Evolutionary conservation across 179 eudicot genomes (phyloP).

Genomic region (Monotropa hypopitys): DNA sequence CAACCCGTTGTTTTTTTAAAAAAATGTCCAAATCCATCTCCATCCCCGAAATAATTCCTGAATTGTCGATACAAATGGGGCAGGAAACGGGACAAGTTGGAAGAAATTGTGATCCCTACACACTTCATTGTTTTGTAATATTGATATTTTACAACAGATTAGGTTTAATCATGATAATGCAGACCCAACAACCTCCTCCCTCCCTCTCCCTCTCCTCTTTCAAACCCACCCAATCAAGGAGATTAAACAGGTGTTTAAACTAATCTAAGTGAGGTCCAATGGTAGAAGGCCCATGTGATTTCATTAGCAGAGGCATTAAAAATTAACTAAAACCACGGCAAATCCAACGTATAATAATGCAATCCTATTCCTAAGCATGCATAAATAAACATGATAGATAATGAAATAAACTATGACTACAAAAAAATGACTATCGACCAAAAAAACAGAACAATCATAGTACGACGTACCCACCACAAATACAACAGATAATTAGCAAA

Average conservation of each 20-base stretch:
- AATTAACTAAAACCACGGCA: slow-evolving; percentile 13
- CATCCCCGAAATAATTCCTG: no score
- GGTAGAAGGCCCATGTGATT: slow-evolving; percentile 32
- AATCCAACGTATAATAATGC: slow-evolving; percentile 24
- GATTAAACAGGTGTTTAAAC: slow-evolving; percentile 16
- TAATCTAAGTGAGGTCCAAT: slow-evolving; percentile 19
- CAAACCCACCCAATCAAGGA: slow-evolving; percentile 3
- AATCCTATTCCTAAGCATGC: slow-evolving; percentile 23
- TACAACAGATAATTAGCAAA: neutral
- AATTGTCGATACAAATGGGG: no score
- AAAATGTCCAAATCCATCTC: no score
- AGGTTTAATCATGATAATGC: neutral
- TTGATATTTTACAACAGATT: no score
- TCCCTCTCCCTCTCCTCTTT: neutral
- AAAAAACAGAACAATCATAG: neutral
- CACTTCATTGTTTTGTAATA: no score
- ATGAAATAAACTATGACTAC: slow-evolving; percentile 1
- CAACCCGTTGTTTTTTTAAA: no score
- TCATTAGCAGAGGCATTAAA: slow-evolving; percentile 26
- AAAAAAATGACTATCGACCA: neutral
- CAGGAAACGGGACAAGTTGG: no score
- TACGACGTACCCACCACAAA: slow-evolving; percentile 13
- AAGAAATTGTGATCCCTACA: no score
- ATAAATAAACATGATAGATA: slow-evolving; percentile 18
- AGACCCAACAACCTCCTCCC: neutral